These are phyloP conservation scores for Penicillium egyptiacum DNA, from an alignment of 495 filamentous ascomycete genomes.

Conservation along the genomic window DNA sequence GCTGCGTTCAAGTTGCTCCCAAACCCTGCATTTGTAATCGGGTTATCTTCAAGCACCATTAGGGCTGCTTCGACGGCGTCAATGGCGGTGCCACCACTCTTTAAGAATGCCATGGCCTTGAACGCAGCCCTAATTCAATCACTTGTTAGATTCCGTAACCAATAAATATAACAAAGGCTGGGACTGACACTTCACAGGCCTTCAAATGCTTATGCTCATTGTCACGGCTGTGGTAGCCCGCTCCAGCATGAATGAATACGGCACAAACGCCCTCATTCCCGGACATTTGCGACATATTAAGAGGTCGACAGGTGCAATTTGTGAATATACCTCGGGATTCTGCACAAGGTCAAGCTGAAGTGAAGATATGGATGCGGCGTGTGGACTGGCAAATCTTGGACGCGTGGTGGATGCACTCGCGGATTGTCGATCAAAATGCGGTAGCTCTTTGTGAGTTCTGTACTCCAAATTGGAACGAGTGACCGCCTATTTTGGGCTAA, in stretches of 20 bases:
- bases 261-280: conserved; percentile 53
- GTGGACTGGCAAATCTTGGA: background rate
- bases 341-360: background rate
- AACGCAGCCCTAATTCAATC: conserved; percentile 64
- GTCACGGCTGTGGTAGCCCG: conserved; percentile 83
- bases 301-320: background rate
- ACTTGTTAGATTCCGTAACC: conserved; percentile 5
- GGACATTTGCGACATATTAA: conserved; percentile 33
- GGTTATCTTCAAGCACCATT: conserved; percentile 80
- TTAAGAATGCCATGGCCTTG: conserved; percentile 75
- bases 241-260: conserved; percentile 95
- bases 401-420: background rate
- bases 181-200: conserved; percentile 80
- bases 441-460: background rate
- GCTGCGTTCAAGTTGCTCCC: conserved; percentile 93
- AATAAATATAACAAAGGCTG: background rate
- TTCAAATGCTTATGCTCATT: conserved; percentile 82
- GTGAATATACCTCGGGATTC: background rate
- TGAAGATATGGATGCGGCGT: background rate
- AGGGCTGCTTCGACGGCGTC: conserved; percentile 94
- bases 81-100: conserved; percentile 72
- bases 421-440: background rate
- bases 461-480: background rate
- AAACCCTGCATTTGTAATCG: conserved; percentile 95
- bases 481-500: background rate